Base-by-base conservation (phyloP, 2,329 filamentous ascomycete genomes). In the Mariannaea elegans region DNA sequence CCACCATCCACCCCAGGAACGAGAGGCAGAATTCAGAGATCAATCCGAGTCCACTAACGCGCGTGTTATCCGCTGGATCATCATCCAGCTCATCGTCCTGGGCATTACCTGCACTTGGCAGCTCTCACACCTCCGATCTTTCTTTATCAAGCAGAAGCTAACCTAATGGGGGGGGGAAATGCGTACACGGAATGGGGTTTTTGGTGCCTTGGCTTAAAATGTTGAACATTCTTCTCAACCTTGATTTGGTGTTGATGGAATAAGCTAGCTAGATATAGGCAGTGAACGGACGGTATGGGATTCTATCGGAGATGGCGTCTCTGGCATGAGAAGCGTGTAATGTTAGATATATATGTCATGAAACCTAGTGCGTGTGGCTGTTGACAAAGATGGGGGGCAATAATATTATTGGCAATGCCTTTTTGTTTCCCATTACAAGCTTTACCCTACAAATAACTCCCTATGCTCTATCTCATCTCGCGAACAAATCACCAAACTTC, bases 101-200 rank as follows among this genome's bases (percentile, higher is more conserved):
- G 92, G 89, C 55, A 84, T 90, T 56, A 97, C 95, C 31, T 99
- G 95, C 80, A 92, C 93, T 62, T 99, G 95, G 95, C 95, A 99
- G 79, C 84, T 99, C 45, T 97, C 93, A 53, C 94, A 99, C 80
- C 85, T 99, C 71, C 87, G 95, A 69, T 91, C 92, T 45, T 99
- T 99, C 86, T 99, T 99, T 83, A 99, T 99, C 84, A 99, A 99
- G 86, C 94, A 98, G 83, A 99, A 99, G 86, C 88, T 99, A 76
- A 98, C 95, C 61, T 99, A 87, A 79, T 46, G 38, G 23, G 27
- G 41, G 78, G 39, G 9, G 6, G 9, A 27, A 27, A 27, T 46
- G 58, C 47, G 24, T 53, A 27, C 58, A 50, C 14, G 39, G 44
- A 41, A 24, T 50, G 31, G 44, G 56, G 46, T 44, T 62, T 56